Percentiles rank a stretch among this genome's conserved stretches.
These are phyloP conservation scores for Phytomonas sp. DNA, from an alignment of 208 protist genomes.

Conservation along the genomic window DNA sequence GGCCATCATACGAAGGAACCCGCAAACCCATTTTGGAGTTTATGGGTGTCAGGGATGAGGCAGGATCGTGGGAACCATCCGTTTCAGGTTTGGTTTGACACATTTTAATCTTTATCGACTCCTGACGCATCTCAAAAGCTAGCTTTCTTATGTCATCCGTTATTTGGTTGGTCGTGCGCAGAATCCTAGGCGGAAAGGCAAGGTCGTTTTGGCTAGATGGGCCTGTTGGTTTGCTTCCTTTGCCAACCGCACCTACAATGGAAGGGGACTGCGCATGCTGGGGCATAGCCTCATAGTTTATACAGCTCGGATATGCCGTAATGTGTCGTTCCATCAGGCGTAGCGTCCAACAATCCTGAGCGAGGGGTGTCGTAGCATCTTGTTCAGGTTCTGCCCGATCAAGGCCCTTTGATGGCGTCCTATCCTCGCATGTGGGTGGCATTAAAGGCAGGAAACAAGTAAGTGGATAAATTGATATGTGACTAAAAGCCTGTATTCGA, in stretches of 20 bases:
- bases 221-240: neutral
- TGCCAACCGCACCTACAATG: neutral
- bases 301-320: conserved; percentile 50
- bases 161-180: conserved; percentile 59
- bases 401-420: neutral
- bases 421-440: neutral
- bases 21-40: conserved; percentile 24
- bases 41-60: neutral
- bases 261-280: conserved; percentile 3
- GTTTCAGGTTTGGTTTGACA: neutral
- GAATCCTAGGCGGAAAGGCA: neutral
- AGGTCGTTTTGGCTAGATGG: neutral
- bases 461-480: neutral
- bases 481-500: neutral
- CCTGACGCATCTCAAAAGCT: conserved; percentile 29
- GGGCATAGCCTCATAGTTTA: conserved; percentile 53
- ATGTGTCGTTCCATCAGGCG: conserved; percentile 63
- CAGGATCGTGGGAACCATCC: neutral
- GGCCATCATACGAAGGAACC: conserved; percentile 39
- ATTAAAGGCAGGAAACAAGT: neutral
- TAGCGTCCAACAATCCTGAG: conserved; percentile 16
- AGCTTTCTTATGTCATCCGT: conserved; percentile 31
- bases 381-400: neutral
- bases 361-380: conserved; percentile 12
- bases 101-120: conserved; percentile 13